phyloP scores from a whole-genome alignment of 2,329 filamentous ascomycete species.

The Trichoderma sp. region DNA sequence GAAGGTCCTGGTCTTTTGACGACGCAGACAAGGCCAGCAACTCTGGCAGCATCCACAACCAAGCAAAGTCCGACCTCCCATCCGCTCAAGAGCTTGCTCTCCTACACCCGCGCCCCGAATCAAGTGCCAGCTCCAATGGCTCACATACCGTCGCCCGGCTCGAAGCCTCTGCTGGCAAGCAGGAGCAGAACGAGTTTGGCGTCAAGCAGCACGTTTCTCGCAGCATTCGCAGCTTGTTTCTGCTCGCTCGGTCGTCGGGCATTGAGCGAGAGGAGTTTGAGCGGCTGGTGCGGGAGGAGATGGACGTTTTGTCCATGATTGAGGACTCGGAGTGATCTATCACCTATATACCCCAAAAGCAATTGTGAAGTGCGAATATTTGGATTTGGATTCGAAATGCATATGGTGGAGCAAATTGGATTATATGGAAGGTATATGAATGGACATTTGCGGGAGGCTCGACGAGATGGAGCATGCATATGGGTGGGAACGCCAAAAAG shows the following conservation, averaged over 20 bases:
- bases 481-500: background rate
- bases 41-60: conserved; percentile 27
- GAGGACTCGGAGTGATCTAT: conserved; percentile 51
- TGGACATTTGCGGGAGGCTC: background rate
- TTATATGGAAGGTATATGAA: background rate
- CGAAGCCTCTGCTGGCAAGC: conserved; percentile 56
- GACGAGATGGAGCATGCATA: background rate
- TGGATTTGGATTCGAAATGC: background rate
- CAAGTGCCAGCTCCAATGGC: conserved; percentile 58
- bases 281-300: conserved; percentile 67
- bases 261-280: conserved; percentile 77
- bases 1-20: conserved; percentile 44
- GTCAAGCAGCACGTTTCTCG: conserved; percentile 79
- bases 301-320: conserved; percentile 69
- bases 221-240: conserved; percentile 74
- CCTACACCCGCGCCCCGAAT: conserved; percentile 59
- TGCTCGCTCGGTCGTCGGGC: conserved; percentile 68
- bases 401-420: background rate
- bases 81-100: conserved; percentile 41
- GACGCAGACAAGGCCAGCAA: conserved; percentile 42
- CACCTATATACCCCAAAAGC: background rate
- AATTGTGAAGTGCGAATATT: background rate
- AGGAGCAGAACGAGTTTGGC: conserved; percentile 67
- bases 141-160: conserved; percentile 62
- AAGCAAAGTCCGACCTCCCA: background rate